Conservation (phyloP, 2,329 filamentous ascomycete species). For the Cladophialophora psammophila region DNA sequence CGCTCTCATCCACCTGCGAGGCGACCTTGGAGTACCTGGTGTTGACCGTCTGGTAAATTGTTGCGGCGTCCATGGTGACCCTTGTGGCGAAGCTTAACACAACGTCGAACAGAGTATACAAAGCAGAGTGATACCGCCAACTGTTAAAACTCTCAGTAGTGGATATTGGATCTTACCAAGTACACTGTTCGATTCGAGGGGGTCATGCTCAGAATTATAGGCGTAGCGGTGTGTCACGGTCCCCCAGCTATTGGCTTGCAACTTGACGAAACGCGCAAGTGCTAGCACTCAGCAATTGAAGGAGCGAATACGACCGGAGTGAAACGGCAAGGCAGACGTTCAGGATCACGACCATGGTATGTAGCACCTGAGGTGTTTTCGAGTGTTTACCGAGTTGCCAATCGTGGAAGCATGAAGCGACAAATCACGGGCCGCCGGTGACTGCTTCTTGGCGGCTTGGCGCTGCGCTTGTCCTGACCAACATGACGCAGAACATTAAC, state of each 20-base stretch:
- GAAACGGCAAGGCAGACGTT: background rate
- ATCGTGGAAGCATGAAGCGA: background rate
- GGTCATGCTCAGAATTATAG: background rate
- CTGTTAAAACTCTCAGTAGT: background rate
- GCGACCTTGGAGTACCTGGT: slow-evolving; percentile 21
- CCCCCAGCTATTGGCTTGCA: background rate
- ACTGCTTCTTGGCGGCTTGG: background rate
- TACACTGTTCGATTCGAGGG: background rate
- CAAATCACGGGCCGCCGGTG: background rate
- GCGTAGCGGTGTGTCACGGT: background rate
- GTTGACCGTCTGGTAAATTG: slow-evolving; percentile 23
- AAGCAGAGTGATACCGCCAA: background rate
- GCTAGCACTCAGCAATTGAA: background rate
- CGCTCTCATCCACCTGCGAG: background rate
- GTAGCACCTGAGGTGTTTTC: no score
- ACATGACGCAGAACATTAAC: no score
- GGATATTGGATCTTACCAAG: background rate
- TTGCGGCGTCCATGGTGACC: slow-evolving; percentile 16
- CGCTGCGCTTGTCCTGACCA: background rate
- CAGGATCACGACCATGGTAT: background rate
- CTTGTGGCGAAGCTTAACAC: background rate
- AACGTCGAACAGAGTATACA: background rate
- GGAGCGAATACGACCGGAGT: background rate
- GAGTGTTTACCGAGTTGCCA: no score
- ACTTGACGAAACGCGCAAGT: background rate